Conservation (phyloP, 257 asterid species). For the Solanum pennellii region DNA sequence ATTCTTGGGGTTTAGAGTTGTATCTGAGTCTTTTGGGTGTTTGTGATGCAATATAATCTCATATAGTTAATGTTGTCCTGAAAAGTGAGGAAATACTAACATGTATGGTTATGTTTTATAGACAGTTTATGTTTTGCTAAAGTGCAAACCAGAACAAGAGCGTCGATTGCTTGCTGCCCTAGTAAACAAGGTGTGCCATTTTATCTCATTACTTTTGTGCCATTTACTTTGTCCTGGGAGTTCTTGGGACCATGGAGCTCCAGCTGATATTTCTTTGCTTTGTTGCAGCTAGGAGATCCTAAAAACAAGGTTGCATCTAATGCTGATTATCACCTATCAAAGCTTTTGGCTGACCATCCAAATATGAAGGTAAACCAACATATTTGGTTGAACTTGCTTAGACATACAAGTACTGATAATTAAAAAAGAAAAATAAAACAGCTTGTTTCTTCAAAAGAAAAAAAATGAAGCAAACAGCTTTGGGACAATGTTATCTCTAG, state of each 20-base stretch:
- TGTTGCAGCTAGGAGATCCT: slow-evolving; percentile 87
- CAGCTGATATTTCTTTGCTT: slow-evolving; percentile 4
- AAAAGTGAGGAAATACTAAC: not conserved
- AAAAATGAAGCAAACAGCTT: not conserved
- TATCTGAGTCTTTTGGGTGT: not conserved
- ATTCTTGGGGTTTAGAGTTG: not conserved
- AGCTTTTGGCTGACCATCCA: slow-evolving; percentile 84
- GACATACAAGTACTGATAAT: not conserved
- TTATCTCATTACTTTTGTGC: not conserved
- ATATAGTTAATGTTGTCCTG: not conserved
- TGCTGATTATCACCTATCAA: slow-evolving; percentile 89
- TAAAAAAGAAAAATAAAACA: not conserved
- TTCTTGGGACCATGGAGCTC: not conserved
- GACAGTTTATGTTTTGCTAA: slow-evolving; percentile 63
- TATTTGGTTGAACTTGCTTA: not conserved
- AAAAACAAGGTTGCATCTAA: slow-evolving; percentile 90
- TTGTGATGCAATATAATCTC: not conserved
- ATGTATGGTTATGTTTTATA: slow-evolving; percentile 11
- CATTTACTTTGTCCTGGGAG: not conserved
- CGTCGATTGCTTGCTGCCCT: slow-evolving; percentile 70
- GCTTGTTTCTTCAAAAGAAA: not conserved
- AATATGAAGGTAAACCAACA: slow-evolving; percentile 78
- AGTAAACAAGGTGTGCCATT: slow-evolving; percentile 64
- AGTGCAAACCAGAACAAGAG: slow-evolving; percentile 94
- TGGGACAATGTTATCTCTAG: not conserved